Evolutionary conservation across 2,329 filamentous ascomycete species (phyloP), one percentile per base, ranked within the genome.

Genomic region (Shiraia bambusicola): DNA sequence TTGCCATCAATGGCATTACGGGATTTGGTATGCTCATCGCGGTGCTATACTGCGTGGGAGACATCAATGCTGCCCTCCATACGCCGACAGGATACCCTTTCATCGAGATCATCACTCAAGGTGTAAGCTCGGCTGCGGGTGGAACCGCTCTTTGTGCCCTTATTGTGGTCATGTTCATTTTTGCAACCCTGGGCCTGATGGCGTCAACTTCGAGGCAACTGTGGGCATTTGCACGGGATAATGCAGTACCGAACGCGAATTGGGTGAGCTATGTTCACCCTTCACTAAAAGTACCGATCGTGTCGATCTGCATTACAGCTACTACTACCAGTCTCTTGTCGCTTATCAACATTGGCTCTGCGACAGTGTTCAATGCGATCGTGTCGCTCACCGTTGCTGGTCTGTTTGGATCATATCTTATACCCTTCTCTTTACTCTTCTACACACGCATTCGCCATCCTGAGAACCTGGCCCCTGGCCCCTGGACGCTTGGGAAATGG

Each of bases 21-120:
- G 66, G 58, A 12, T 46, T 69, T 33, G 46, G 59, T 15, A 45
- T 57, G 31, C 57, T 73, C 15, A 65, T 72, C 37, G 65, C 61
- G 2, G 68, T 69, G 34, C 65, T 69, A 46, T 71, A 65, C 29
- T 54, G 46, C 28, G 59, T 65, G 42, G 57, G 56, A 15, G 52
- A 59, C 33, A 49, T 67, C 6, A 50, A 62, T 11, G 56, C 50
- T 6, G 52, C 56, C 31, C 32, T 70, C 10, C 35, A 37, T 7
- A 57, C 63, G 22, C 49, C 58, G 2, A 63, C 61, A 5, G 66
- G 62, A 13, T 69, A 61, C 37, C 63, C 66, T 0, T 67, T 69
- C 51, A 56, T 71, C 37, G 56, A 63, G n/a, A 65, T 70, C 34
- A 58, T 68, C 50, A 50, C 54, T 1, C 52, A 61, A 36, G 42